Conservation (phyloP, 2,329 filamentous ascomycete genomes). For the Coniochaeta pulveracea region DNA sequence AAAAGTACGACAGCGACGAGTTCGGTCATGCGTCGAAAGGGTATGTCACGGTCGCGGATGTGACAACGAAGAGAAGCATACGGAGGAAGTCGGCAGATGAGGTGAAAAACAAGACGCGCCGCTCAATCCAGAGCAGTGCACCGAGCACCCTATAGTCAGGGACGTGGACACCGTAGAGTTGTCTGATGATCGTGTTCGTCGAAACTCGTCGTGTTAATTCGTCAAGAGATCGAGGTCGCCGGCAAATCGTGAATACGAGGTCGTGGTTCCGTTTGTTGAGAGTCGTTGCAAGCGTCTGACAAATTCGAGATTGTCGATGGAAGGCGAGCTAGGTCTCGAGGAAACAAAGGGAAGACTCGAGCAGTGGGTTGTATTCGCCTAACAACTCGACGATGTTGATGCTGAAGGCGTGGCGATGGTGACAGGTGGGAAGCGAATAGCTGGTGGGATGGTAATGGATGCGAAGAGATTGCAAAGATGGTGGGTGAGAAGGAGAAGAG, state of each 20-base stretch:
- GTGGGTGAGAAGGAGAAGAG: conserved; percentile 13
- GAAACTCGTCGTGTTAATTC: too few relatives aligned
- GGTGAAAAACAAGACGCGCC: too few relatives aligned
- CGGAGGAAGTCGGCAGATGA: too few relatives aligned
- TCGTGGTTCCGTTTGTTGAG: neutral
- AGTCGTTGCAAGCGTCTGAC: conserved; percentile 1
- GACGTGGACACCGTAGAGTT: too few relatives aligned
- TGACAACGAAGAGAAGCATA: too few relatives aligned
- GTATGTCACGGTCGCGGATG: neutral
- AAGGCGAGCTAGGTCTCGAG: conserved; percentile 17
- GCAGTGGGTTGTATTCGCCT: too few relatives aligned
- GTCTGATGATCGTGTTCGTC: too few relatives aligned
- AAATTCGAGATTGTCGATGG: conserved; percentile 13
- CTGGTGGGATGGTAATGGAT: conserved; percentile 10
- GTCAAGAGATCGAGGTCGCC: neutral
- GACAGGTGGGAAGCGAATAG: conserved; percentile 14
- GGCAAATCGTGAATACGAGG: neutral
- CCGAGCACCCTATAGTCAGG: too few relatives aligned
- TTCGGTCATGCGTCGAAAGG: conserved; percentile 15
- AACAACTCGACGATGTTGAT: neutral
- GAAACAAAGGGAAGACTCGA: conserved; percentile 17
- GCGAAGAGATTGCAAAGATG: conserved; percentile 17
- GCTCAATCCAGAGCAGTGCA: too few relatives aligned
- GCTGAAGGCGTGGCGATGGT: neutral
- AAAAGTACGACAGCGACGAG: conserved; percentile 6